phyloP scores from a whole-genome alignment of 805 yeast species.

The Spencermartinsiella europaea region DNA sequence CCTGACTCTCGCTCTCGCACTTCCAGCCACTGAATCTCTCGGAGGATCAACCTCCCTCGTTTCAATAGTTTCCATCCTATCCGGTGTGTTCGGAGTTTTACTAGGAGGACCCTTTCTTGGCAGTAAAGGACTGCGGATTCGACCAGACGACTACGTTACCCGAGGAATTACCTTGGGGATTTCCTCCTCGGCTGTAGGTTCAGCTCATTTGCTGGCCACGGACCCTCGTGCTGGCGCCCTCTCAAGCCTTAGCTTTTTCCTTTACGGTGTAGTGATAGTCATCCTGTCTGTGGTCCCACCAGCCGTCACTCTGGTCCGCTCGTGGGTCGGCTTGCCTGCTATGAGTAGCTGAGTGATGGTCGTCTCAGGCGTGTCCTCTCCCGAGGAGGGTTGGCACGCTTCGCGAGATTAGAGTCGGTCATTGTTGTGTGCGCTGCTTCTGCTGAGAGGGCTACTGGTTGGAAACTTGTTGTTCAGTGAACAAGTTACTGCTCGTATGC shows the following conservation, averaged over 20 bases:
- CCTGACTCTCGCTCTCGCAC: slow-evolving; percentile 73
- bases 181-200: slow-evolving; percentile 78
- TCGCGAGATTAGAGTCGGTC: too few relatives aligned
- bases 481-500: too few relatives aligned
- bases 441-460: too few relatives aligned
- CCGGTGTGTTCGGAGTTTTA: slow-evolving; percentile 72
- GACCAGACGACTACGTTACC: slow-evolving; percentile 62
- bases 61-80: slow-evolving; percentile 72
- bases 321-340: slow-evolving; percentile 16
- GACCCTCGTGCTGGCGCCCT: slow-evolving; percentile 81
- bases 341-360: not conserved
- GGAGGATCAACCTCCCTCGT: slow-evolving; percentile 66
- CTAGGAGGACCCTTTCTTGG: slow-evolving; percentile 52
- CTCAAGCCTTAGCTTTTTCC: slow-evolving; percentile 63
- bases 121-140: slow-evolving; percentile 41
- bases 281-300: slow-evolving; percentile 58
- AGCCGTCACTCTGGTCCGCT: slow-evolving; percentile 42
- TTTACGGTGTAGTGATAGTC: slow-evolving; percentile 71
- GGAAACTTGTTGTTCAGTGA: too few relatives aligned
- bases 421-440: too few relatives aligned
- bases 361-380: not conserved
- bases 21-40: slow-evolving; percentile 63
- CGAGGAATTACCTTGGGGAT: slow-evolving; percentile 73
- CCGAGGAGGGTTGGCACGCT: not conserved
- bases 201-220: slow-evolving; percentile 62